A percentile compares a stretch with the other conserved stretches of the same genome.
phyloP scores from a whole-genome alignment of 352 stramenopile species.

The Globisporangium parvum region DNA sequence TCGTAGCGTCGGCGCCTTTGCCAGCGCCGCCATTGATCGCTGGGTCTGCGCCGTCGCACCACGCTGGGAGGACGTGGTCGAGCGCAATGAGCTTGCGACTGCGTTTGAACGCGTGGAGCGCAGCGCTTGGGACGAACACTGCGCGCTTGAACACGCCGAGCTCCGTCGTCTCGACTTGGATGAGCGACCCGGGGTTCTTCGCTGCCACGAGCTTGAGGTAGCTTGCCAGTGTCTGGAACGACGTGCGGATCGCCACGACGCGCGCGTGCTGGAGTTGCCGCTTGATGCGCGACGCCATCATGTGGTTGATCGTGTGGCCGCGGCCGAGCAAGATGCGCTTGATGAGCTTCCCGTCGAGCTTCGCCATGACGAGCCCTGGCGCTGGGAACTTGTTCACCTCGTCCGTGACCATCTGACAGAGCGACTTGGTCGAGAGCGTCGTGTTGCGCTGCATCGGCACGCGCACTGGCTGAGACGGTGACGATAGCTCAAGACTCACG shows the following conservation, averaged over 20 bases:
- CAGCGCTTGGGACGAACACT: constrained; percentile 51
- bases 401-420: constrained; percentile 70
- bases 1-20: constrained; percentile 8
- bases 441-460: constrained; percentile 59
- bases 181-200: constrained; percentile 61
- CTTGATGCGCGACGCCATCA: constrained; percentile 82
- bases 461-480: background rate
- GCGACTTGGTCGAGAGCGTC: constrained; percentile 70
- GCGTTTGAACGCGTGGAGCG: constrained; percentile 41
- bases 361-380: constrained; percentile 50
- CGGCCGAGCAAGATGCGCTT: constrained; percentile 60
- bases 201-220: constrained; percentile 60
- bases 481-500: background rate
- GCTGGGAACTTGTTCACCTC: constrained; percentile 59
- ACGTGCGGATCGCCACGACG: constrained; percentile 46
- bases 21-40: constrained; percentile 6
- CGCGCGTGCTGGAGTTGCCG: constrained; percentile 56
- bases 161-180: constrained; percentile 42
- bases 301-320: constrained; percentile 75
- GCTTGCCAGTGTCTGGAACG: constrained; percentile 58
- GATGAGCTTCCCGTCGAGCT: constrained; percentile 72
- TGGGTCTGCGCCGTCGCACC: constrained; percentile 27
- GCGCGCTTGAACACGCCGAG: constrained; percentile 52
- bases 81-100: constrained; percentile 60
- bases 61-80: constrained; percentile 42